A percentile compares a stretch with the other conserved stretches of the same genome.
Evolutionary conservation across 495 filamentous ascomycete species (phyloP).

Genomic region (Penicillium samsonianum): DNA sequence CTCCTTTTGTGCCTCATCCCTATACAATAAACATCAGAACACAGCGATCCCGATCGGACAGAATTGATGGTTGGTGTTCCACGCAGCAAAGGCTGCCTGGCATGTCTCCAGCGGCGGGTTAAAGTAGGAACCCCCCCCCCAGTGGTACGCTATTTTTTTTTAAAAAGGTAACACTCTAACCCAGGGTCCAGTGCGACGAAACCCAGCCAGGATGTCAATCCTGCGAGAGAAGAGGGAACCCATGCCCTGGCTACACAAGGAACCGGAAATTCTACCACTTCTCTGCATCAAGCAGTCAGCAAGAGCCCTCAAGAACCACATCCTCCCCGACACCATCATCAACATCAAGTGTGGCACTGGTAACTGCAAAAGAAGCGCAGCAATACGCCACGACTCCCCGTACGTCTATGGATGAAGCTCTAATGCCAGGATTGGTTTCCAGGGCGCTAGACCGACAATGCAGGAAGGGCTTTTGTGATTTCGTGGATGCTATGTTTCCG

Average conservation of each 20-base stretch:
- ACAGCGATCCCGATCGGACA: background rate
- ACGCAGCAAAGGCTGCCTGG: slow-evolving; percentile 38
- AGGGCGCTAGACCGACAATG: slow-evolving; percentile 21
- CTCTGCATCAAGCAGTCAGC: background rate
- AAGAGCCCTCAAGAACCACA: background rate
- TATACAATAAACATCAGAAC: background rate
- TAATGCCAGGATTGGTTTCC: slow-evolving; percentile 20
- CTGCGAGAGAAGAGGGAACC: slow-evolving; percentile 28
- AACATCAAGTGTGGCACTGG: background rate
- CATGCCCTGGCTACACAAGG: slow-evolving; percentile 37
- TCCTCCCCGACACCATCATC: background rate
- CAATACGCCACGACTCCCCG: background rate
- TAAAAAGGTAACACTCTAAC: background rate
- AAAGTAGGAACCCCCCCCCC: slow-evolving; percentile 22
- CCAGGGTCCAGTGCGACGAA: slow-evolving; percentile 33
- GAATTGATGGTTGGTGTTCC: slow-evolving; percentile 44
- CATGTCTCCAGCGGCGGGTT: slow-evolving; percentile 39
- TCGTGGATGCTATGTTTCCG: slow-evolving; percentile 22
- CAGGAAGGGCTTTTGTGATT: slow-evolving; percentile 27
- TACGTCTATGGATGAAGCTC: slow-evolving; percentile 20
- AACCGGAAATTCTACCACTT: slow-evolving; percentile 25
- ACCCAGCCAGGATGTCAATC: slow-evolving; percentile 30
- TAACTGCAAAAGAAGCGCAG: background rate
- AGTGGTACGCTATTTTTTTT: background rate
- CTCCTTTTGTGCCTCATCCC: background rate